phyloP scores from a whole-genome alignment of 1,284 basidiomycete genomes.

The Ustilago xerochloae region DNA sequence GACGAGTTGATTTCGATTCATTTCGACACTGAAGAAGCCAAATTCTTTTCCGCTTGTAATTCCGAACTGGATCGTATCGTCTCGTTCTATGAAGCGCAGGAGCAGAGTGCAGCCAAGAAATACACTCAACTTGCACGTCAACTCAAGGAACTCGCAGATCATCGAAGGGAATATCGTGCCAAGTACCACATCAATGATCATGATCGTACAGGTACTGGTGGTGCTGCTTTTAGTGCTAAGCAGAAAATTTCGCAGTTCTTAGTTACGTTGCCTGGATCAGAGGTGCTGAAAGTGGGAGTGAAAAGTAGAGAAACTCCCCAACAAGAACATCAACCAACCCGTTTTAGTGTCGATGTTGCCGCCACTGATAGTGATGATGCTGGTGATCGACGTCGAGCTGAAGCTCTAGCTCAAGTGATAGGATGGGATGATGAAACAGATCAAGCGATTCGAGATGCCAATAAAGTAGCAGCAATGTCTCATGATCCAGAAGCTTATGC shows the following conservation, averaged over 20 bases:
- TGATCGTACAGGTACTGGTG: conserved; percentile 14
- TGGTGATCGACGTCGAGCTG: conserved; percentile 54
- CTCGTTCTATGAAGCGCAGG: conserved; percentile 79
- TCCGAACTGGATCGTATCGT: conserved; percentile 55
- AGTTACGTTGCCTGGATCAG: conserved; percentile 23
- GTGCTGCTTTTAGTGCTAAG: no score
- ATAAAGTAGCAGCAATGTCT: conserved; percentile 62
- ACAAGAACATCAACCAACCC: neutral
- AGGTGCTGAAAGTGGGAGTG: conserved; percentile 10
- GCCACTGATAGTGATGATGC: conserved; percentile 47
- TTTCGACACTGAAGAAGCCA: conserved; percentile 80
- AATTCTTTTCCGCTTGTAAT: conserved; percentile 63
- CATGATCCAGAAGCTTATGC: conserved; percentile 83
- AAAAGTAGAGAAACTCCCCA: neutral
- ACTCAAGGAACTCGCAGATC: conserved; percentile 70
- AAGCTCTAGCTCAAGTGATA: conserved; percentile 53
- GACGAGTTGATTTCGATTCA: conserved; percentile 69
- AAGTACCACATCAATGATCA: conserved; percentile 36
- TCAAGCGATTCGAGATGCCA: conserved; percentile 40
- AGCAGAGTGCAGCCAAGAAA: conserved; percentile 76
- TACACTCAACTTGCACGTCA: conserved; percentile 76
- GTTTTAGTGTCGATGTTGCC: no score
- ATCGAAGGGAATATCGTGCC: conserved; percentile 59
- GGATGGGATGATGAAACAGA: conserved; percentile 52
- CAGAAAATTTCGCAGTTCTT: conserved; percentile 31